These are phyloP conservation scores for Peronospora belbahrii DNA, from an alignment of 352 stramenopile genomes.

Conservation along the genomic window DNA sequence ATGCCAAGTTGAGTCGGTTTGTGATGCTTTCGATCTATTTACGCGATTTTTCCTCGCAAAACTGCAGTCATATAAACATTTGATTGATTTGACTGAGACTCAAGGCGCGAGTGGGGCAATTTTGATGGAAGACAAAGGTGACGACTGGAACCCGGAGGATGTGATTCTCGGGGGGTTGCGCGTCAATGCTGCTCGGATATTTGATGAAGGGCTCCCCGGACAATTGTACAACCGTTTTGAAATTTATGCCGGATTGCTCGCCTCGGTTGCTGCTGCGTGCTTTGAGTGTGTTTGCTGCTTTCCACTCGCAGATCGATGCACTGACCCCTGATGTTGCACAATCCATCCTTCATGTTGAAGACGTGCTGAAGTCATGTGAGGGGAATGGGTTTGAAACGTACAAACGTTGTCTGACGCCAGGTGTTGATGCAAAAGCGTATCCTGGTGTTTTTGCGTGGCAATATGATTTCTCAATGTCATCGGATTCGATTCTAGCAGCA, in stretches of 20 bases:
- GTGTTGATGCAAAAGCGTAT: not conserved
- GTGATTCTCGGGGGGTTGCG: slow-evolving; percentile 65
- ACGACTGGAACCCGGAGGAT: slow-evolving; percentile 59
- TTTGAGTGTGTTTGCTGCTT: slow-evolving; percentile 54
- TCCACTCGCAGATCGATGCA: slow-evolving; percentile 70
- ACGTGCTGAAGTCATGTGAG: slow-evolving; percentile 38
- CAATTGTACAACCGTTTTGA: slow-evolving; percentile 34
- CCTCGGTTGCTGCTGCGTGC: slow-evolving; percentile 43
- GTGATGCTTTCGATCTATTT: slow-evolving; percentile 32
- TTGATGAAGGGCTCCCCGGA: slow-evolving; percentile 46
- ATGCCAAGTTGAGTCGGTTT: not conserved
- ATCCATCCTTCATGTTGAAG: slow-evolving; percentile 63
- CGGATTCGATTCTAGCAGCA: not conserved
- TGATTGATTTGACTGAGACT: slow-evolving; percentile 42
- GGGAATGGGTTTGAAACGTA: not conserved
- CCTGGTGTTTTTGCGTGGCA: not conserved
- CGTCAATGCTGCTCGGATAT: slow-evolving; percentile 60
- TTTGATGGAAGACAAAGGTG: slow-evolving; percentile 14
- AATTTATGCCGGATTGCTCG: slow-evolving; percentile 35
- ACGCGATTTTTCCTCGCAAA: slow-evolving; percentile 47
- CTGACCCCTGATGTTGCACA: slow-evolving; percentile 56
- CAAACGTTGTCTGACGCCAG: not conserved
- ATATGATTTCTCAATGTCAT: not conserved
- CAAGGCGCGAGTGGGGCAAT: not conserved
- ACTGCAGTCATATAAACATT: slow-evolving; percentile 40